phyloP scores from a whole-genome alignment of 768 basidiomycete species.

The Myochromella boudieri region DNA sequence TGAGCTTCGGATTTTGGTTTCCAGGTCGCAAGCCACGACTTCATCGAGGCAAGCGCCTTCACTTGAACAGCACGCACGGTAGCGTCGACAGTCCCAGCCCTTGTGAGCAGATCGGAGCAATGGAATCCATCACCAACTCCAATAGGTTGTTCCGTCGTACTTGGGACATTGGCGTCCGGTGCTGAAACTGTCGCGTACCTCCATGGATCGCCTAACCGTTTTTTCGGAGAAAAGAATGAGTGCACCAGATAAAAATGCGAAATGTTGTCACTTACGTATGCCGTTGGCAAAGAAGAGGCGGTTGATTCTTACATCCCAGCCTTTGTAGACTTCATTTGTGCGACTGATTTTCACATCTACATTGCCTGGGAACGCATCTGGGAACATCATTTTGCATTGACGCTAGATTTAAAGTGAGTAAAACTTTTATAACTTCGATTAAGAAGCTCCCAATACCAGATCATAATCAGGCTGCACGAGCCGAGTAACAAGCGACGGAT shows the following conservation, averaged over 20 bases:
- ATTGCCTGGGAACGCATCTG: constrained; percentile 48
- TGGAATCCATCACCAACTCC: constrained; percentile 65
- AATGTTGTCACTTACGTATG: constrained; percentile 44
- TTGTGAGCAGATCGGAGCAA: constrained; percentile 53
- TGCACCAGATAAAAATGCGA: neutral
- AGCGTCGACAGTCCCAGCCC: constrained; percentile 43
- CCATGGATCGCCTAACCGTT: constrained; percentile 67
- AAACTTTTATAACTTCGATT: neutral
- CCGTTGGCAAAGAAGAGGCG: constrained; percentile 72
- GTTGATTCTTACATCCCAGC: constrained; percentile 60
- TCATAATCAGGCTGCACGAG: constrained; percentile 56
- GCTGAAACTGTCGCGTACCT: constrained; percentile 67
- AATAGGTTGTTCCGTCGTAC: constrained; percentile 56
- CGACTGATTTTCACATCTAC: constrained; percentile 40
- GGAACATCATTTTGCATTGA: constrained; percentile 69
- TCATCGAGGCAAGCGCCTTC: constrained; percentile 52
- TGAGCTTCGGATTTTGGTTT: constrained; percentile 2
- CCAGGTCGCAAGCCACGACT: constrained; percentile 53
- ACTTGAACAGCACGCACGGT: constrained; percentile 54
- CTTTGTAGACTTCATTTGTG: constrained; percentile 52
- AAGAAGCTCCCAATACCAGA: constrained; percentile 31
- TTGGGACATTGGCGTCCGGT: constrained; percentile 40
- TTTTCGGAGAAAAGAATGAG: neutral
- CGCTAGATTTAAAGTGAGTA: constrained; percentile 35
- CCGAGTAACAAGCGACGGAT: constrained; percentile 51